Conservation (phyloP, 2,329 filamentous ascomycete species). For the Teratosphaeria viscida region DNA sequence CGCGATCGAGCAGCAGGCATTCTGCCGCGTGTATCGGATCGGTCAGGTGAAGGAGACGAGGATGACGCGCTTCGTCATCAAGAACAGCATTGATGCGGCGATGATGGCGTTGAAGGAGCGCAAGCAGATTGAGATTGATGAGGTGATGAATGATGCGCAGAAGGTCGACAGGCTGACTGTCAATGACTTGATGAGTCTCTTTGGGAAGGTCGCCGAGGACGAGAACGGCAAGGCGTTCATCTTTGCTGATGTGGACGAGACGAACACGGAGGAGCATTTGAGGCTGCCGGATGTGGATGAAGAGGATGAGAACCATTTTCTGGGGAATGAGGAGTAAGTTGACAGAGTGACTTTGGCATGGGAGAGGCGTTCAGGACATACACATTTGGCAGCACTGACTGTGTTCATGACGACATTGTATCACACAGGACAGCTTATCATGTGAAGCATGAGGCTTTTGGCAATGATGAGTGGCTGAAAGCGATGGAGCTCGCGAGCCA, state of each 20-base stretch:
- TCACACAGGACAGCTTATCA: neutral
- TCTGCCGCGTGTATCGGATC: constrained; percentile 52
- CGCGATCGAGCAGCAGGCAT: constrained; percentile 29
- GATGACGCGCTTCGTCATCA: constrained; percentile 47
- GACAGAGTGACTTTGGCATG: neutral
- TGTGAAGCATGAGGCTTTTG: no score
- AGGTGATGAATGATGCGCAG: constrained; percentile 32
- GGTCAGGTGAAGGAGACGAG: constrained; percentile 53
- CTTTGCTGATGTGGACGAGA: constrained; percentile 26
- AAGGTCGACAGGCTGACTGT: constrained; percentile 25
- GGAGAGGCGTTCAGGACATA: neutral
- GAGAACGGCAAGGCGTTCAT: constrained; percentile 32
- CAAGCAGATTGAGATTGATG: constrained; percentile 41
- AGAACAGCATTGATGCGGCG: constrained; percentile 47
- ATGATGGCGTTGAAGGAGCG: constrained; percentile 45
- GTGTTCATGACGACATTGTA: neutral
- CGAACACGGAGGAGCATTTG: constrained; percentile 3
- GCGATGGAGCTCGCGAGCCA: constrained; percentile 15
- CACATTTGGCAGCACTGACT: no score
- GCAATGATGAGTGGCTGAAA: constrained; percentile 5
- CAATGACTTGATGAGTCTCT: constrained; percentile 36
- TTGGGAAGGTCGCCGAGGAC: constrained; percentile 33
- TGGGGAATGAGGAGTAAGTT: neutral
- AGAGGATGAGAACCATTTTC: constrained; percentile 1
- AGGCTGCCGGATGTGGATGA: neutral